Conservation (phyloP, 345 rosid genomes). For the Corchorus capsularis region DNA sequence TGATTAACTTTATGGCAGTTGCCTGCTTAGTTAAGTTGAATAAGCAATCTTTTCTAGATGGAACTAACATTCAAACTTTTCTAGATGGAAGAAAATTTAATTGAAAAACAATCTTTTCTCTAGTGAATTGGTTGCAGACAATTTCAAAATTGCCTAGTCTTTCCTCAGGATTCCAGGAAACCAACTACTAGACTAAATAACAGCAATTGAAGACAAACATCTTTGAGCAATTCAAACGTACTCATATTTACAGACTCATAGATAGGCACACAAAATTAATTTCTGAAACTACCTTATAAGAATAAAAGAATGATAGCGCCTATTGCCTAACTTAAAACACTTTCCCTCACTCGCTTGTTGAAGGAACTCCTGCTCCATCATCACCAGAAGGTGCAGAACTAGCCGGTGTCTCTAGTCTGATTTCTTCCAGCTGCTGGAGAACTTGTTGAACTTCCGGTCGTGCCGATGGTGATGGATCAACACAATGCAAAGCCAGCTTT, state of each 20-base stretch:
- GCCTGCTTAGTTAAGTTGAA: not conserved
- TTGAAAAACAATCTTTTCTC: no score
- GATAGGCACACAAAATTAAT: slow-evolving; percentile 15
- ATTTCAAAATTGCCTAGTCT: slow-evolving; percentile 12
- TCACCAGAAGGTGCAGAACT: slow-evolving; percentile 38
- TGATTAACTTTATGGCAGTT: not conserved
- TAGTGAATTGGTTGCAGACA: not conserved
- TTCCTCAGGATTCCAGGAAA: slow-evolving; percentile 3
- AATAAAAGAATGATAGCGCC: slow-evolving; percentile 52
- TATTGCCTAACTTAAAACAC: slow-evolving; percentile 12
- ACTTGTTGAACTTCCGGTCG: slow-evolving; percentile 82
- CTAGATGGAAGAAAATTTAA: not conserved
- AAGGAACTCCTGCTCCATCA: slow-evolving; percentile 50
- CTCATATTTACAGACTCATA: slow-evolving; percentile 43
- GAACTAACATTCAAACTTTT: not conserved
- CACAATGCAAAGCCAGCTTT: slow-evolving; percentile 89
- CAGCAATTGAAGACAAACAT: not conserved
- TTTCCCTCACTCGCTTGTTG: slow-evolving; percentile 39
- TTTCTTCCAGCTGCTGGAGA: slow-evolving; percentile 70
- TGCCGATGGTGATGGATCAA: slow-evolving; percentile 78
- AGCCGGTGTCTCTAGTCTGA: slow-evolving; percentile 50
- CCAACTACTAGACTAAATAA: not conserved
- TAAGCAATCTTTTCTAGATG: not conserved
- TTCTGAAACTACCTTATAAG: slow-evolving; percentile 18
- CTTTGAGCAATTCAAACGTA: slow-evolving; percentile 5